Evolutionary conservation across 139 green algal species (phyloP).

Genomic region (Chlamydomonas applanata): DNA sequence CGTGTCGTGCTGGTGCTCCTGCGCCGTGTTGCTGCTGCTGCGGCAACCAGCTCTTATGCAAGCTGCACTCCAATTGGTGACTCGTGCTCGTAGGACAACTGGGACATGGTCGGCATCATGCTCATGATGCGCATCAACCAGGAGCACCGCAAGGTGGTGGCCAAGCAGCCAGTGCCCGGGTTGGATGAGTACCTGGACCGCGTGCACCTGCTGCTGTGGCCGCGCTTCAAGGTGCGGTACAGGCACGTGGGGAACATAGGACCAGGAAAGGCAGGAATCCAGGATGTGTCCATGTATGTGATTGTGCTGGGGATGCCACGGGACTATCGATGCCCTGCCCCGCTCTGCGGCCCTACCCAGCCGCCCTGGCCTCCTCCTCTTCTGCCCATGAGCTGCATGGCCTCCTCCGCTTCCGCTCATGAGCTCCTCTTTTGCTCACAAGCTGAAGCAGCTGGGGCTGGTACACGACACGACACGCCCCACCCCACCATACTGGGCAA

Average conservation of each 20-base stretch:
- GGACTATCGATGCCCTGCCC: too few relatives aligned
- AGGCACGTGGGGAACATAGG: too few relatives aligned
- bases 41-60: not conserved
- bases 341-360: too few relatives aligned
- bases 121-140: slow-evolving; percentile 94
- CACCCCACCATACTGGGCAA: too few relatives aligned
- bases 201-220: slow-evolving; percentile 91
- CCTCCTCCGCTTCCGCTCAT: too few relatives aligned
- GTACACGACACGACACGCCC: too few relatives aligned
- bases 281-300: not conserved
- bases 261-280: too few relatives aligned
- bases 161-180: slow-evolving; percentile 56
- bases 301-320: slow-evolving; percentile 4
- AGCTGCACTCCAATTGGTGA: too few relatives aligned
- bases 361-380: too few relatives aligned
- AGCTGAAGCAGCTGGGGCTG: too few relatives aligned
- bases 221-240: slow-evolving; percentile 79
- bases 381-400: too few relatives aligned
- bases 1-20: not conserved
- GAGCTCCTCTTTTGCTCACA: too few relatives aligned
- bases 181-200: slow-evolving; percentile 94
- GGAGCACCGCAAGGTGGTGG: slow-evolving; percentile 81
- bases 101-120: slow-evolving; percentile 85
- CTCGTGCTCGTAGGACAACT: slow-evolving; percentile 42
- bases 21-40: not conserved